Conservation (phyloP, 257 asterid genomes). For the Leonotis leonurus region DNA sequence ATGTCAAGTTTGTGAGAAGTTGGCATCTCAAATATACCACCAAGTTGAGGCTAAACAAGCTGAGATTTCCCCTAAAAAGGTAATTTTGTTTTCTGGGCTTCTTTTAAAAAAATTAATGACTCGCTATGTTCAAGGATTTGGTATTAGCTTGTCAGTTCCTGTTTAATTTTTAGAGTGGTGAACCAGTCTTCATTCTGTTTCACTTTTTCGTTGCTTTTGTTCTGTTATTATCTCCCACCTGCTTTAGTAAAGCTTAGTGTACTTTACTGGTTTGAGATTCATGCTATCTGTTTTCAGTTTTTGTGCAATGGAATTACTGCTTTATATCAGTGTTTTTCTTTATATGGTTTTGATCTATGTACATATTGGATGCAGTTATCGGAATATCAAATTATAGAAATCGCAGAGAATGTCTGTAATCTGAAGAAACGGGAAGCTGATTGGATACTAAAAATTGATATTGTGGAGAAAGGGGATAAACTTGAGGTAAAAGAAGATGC, state of each 20-base stretch:
- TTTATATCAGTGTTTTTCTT: neutral
- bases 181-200: neutral
- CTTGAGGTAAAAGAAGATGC: conserved; percentile 51
- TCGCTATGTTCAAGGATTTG: neutral
- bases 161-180: neutral
- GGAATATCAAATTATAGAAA: conserved; percentile 80
- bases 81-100: conserved; percentile 22
- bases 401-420: conserved; percentile 91
- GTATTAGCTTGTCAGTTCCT: too few species aligned
- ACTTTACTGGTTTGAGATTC: neutral
- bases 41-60: conserved; percentile 69
- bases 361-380: conserved; percentile 45
- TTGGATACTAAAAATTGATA: conserved; percentile 95
- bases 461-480: conserved; percentile 74
- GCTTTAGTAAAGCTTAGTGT: neutral
- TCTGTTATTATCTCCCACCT: neutral
- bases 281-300: neutral
- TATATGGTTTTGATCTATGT: neutral
- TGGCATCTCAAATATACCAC: conserved; percentile 53
- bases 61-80: conserved; percentile 73
- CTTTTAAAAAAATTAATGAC: neutral
- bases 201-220: neutral
- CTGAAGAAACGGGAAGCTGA: conserved; percentile 94
- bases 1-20: conserved; percentile 72
- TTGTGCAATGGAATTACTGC: neutral